A percentile compares a stretch with the other conserved stretches of the same genome.
phyloP scores from a whole-genome alignment of 352 stramenopile species.

The Globisporangium cederbergense region DNA sequence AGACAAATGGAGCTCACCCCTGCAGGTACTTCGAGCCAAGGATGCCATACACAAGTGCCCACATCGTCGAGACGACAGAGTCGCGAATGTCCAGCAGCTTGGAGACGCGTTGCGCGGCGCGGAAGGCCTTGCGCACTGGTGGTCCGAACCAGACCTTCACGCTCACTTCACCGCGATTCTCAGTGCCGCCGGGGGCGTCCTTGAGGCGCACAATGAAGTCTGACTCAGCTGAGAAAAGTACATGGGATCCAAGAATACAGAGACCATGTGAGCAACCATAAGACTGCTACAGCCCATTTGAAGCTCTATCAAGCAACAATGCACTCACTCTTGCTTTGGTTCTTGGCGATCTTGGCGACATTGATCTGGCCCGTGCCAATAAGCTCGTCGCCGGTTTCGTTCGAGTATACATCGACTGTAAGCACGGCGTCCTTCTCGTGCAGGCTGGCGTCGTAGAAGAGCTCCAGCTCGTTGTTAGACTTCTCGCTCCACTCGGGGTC shows the following conservation, averaged over 20 bases:
- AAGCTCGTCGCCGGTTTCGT: conserved; percentile 69
- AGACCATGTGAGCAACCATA: background rate
- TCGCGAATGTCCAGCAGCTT: conserved; percentile 78
- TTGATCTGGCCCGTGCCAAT: conserved; percentile 71
- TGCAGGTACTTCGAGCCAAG: conserved; percentile 41
- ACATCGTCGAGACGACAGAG: conserved; percentile 52
- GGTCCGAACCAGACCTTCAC: conserved; percentile 75
- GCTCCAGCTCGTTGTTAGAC: conserved; percentile 78
- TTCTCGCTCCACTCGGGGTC: conserved; percentile 64
- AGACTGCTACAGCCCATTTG: background rate
- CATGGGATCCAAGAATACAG: background rate
- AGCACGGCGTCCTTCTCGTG: conserved; percentile 46
- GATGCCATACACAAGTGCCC: conserved; percentile 31
- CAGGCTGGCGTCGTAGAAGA: conserved; percentile 65
- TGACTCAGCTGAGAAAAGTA: conserved; percentile 12
- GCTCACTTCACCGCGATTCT: conserved; percentile 55
- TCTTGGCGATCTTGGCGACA: conserved; percentile 35
- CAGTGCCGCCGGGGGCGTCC: conserved; percentile 31
- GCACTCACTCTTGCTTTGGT: conserved; percentile 27
- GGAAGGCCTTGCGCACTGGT: conserved; percentile 74
- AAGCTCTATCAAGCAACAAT: background rate
- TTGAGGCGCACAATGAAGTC: conserved; percentile 53
- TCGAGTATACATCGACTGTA: conserved; percentile 67
- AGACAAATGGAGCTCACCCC: conserved; percentile 18
- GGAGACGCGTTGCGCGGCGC: conserved; percentile 57